phyloP scores from a whole-genome alignment of 1,284 basidiomycete genomes.

The Malassezia yamatoensis region DNA sequence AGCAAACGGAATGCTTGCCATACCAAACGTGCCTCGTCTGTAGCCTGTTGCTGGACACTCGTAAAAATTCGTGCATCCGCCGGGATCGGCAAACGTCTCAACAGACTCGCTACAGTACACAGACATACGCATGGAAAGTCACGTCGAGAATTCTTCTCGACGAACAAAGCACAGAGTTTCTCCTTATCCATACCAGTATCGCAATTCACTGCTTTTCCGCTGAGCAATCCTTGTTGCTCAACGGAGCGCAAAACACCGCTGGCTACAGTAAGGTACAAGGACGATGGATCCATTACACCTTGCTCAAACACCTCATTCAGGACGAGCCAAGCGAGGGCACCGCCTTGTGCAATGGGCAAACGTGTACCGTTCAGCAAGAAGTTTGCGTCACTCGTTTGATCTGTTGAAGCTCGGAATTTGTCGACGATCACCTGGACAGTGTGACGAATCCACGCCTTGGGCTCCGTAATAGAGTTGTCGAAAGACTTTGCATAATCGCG shows the following conservation, averaged over 20 bases:
- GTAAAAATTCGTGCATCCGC: slow-evolving; percentile 10
- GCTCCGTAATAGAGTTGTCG: neutral
- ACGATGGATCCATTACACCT: neutral
- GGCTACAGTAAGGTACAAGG: neutral
- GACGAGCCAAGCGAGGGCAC: slow-evolving; percentile 13
- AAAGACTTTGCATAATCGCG: neutral
- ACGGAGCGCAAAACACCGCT: neutral
- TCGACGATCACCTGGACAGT: neutral
- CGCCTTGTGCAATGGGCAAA: slow-evolving; percentile 1
- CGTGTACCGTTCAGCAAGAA: neutral
- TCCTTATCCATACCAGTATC: neutral
- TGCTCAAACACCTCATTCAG: slow-evolving; percentile 8
- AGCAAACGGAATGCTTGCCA: slow-evolving; percentile 12
- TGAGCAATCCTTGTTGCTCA: slow-evolving; percentile 6
- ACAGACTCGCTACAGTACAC: slow-evolving; percentile 3
- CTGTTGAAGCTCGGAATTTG: neutral
- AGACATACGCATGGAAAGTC: slow-evolving; percentile 8
- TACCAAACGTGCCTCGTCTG: slow-evolving; percentile 8
- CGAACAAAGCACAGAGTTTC: neutral
- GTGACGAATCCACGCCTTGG: neutral
- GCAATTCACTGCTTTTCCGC: slow-evolving; percentile 5
- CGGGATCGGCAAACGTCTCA: slow-evolving; percentile 6
- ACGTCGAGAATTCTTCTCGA: slow-evolving; percentile 5
- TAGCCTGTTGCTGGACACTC: slow-evolving; percentile 11
- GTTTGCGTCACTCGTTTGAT: neutral